Conservation (phyloP, 805 yeast species). For the Starmerella roubikii region DNA sequence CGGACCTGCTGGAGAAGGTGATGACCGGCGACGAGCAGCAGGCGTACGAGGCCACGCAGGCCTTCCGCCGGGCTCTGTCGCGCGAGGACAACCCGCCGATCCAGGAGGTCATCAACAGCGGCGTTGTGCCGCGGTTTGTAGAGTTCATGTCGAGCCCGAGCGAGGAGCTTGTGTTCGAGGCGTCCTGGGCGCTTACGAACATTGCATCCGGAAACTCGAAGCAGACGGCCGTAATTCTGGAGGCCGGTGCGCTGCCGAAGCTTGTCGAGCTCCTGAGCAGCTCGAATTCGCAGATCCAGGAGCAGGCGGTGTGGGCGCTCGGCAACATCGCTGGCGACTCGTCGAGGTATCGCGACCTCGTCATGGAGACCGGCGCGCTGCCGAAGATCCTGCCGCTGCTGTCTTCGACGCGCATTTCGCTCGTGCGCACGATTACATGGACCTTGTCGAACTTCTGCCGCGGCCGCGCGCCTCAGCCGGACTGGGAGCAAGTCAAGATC, state of each 20-base stretch:
- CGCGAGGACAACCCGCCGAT: conserved; percentile 95
- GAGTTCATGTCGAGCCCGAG: conserved; percentile 65
- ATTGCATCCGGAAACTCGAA: conserved; percentile 88
- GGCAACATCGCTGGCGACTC: conserved; percentile 99
- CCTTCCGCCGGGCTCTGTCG: conserved; percentile 83
- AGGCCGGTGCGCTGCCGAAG: conserved; percentile 84
- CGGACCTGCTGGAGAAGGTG: conserved; percentile 72
- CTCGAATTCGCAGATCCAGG: conserved; percentile 79
- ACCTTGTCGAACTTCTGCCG: conserved; percentile 91
- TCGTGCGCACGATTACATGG: conserved; percentile 96
- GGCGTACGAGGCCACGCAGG: conserved; percentile 79
- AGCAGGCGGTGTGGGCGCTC: conserved; percentile 98
- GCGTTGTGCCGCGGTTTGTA: conserved; percentile 86
- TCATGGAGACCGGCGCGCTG: conserved; percentile 74
- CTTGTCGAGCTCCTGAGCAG: conserved; percentile 74
- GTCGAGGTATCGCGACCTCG: conserved; percentile 76
- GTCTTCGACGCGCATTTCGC: conserved; percentile 63
- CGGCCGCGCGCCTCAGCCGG: conserved; percentile 92
- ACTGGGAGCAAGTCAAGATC: conserved; percentile 74
- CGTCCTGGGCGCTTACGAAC: conserved; percentile 99
- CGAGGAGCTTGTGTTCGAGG: conserved; percentile 85
- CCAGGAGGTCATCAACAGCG: conserved; percentile 79
- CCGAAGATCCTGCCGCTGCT: conserved; percentile 71
- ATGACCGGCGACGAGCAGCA: conserved; percentile 60
- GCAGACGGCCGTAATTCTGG: conserved; percentile 83